Evolutionary conservation across 176 grass and related monocot species (phyloP).

Genomic region (Elymus sibiricus): DNA sequence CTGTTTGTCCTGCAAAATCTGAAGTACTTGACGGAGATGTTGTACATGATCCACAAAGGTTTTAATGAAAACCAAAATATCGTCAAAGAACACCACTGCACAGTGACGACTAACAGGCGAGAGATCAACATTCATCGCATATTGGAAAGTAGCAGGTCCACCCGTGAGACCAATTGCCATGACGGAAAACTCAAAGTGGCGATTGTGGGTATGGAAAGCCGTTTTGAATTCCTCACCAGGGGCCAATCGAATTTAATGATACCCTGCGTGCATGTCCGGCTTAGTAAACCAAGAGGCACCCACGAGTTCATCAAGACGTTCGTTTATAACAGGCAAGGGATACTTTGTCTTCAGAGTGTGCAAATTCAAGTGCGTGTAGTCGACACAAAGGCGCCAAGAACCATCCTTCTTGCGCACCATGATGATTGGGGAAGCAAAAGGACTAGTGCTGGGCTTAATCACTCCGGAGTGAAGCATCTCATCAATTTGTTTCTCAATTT

Average conservation of each 20-base stretch:
- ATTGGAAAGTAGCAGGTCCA: neutral
- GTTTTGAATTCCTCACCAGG: neutral
- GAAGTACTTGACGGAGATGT: neutral
- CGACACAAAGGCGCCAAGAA: neutral
- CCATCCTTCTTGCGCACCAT: neutral
- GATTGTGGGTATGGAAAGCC: neutral
- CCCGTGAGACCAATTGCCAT: neutral
- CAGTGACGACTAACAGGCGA: neutral
- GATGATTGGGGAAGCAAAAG: too few species aligned
- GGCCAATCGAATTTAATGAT: neutral
- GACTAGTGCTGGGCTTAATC: accelerated
- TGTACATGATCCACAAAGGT: neutral
- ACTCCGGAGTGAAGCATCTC: neutral
- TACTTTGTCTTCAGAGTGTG: neutral
- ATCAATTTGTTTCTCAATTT: neutral
- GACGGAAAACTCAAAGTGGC: neutral
- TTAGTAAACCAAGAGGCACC: neutral
- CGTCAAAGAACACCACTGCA: neutral
- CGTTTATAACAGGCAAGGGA: neutral
- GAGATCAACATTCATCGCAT: neutral
- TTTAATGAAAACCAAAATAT: neutral
- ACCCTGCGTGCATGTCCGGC: neutral
- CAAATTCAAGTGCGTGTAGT: neutral
- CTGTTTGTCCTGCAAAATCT: neutral
- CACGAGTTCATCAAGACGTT: neutral